Conservation (phyloP, 202 grass and related monocot genomes). For the Carex sylvatica region DNA sequence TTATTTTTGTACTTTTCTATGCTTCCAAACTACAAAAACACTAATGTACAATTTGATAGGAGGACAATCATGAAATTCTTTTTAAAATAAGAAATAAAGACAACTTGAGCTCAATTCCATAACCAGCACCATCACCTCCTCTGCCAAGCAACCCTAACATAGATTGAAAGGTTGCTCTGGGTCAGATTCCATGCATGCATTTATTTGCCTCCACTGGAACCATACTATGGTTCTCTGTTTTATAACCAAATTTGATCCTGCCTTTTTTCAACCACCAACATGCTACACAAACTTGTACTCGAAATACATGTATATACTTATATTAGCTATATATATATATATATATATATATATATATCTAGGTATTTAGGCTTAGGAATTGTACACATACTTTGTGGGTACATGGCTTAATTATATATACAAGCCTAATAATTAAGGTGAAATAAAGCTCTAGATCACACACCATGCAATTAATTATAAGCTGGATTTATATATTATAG, state of each 20-base stretch:
- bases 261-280: background rate
- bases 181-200: background rate
- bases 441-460: background rate
- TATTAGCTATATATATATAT: background rate
- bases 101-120: constrained; percentile 1
- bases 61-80: constrained; percentile 1
- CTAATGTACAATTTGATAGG: constrained; percentile 6
- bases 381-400: background rate
- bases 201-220: background rate
- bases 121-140: background rate
- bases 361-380: background rate
- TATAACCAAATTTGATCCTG: background rate
- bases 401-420: background rate
- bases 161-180: background rate
- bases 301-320: background rate
- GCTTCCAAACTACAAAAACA: background rate
- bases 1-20: constrained; percentile 5
- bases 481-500: background rate
- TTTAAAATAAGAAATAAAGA: background rate
- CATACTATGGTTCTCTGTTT: background rate
- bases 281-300: background rate
- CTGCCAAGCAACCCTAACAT: constrained; percentile 4
- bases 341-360: too few relatives aligned
- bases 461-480: background rate
- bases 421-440: background rate